Percentiles rank a stretch among this genome's conserved stretches.
These are phyloP conservation scores for Parascedosporium putredinis DNA, from an alignment of 2,329 filamentous ascomycete genomes.

Conservation along the genomic window DNA sequence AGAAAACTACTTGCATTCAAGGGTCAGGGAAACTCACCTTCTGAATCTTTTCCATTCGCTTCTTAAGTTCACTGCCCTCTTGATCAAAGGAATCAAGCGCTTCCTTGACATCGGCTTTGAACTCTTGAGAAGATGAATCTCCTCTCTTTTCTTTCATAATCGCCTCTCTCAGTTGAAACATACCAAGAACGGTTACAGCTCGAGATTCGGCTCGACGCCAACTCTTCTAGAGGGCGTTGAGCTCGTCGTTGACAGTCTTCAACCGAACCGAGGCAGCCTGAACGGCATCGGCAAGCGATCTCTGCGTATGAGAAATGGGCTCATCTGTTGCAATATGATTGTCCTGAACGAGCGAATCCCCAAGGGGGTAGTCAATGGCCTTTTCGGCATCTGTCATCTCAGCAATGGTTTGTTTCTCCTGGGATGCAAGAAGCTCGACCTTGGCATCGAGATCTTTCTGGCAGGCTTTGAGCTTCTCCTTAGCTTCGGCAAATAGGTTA, in stretches of 20 bases:
- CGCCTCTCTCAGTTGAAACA: too few species aligned
- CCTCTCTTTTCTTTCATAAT: too few species aligned
- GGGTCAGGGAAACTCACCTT: slow-evolving; percentile 6
- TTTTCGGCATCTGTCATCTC: slow-evolving; percentile 4
- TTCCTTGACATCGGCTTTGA: not conserved
- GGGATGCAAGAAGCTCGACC: slow-evolving; percentile 1
- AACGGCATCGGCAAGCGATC: slow-evolving; percentile 1
- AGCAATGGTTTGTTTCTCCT: slow-evolving; percentile 6
- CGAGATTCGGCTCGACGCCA: not conserved
- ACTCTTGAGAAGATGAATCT: not conserved
- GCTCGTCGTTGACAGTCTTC: not conserved
- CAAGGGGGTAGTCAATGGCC: not conserved
- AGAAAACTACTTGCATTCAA: not conserved
- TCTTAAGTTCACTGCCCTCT: slow-evolving; percentile 5
- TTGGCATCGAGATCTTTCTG: slow-evolving; percentile 2
- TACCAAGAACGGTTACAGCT: not conserved
- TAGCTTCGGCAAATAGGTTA: slow-evolving; percentile 29
- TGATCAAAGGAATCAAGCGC: slow-evolving; percentile 2
- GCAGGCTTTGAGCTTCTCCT: slow-evolving; percentile 12
- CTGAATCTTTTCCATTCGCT: slow-evolving; percentile 9
- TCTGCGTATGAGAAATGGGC: not conserved
- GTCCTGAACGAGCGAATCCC: not conserved
- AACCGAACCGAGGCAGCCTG: not conserved
- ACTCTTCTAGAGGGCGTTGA: slow-evolving; percentile 2
- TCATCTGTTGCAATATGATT: not conserved